Percentiles rank a stretch among this genome's conserved stretches.
Evolutionary conservation across 768 basidiomycete species (phyloP).

Genomic region (Fomitopsis serialis): DNA sequence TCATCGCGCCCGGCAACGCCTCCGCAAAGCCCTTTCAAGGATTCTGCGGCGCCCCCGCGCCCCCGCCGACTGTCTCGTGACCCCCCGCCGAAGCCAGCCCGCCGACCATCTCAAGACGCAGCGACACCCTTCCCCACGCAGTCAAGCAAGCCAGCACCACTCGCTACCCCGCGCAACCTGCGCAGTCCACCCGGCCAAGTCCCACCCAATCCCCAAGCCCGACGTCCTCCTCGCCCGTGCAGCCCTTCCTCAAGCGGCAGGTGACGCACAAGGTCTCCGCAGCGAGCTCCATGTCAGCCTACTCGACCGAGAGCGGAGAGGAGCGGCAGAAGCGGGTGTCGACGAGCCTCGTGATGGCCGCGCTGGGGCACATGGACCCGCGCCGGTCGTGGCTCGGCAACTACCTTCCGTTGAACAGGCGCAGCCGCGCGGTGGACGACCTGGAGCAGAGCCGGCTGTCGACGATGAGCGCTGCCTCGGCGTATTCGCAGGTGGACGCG

Average conservation of each 20-base stretch:
- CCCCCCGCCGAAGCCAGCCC: too few species aligned
- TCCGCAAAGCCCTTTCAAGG: background rate
- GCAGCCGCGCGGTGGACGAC: slow-evolving; percentile 9
- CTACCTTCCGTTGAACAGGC: slow-evolving; percentile 14
- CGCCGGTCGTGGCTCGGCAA: slow-evolving; percentile 17
- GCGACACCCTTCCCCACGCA: background rate
- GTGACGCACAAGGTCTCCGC: slow-evolving; percentile 20
- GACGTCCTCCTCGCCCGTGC: background rate
- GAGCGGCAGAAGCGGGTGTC: slow-evolving; percentile 25
- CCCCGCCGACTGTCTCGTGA: too few species aligned
- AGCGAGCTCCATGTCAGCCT: slow-evolving; percentile 29
- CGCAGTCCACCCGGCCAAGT: background rate
- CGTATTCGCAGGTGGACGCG: slow-evolving; percentile 15
- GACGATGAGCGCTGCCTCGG: slow-evolving; percentile 24
- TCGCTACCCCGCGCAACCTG: too few species aligned
- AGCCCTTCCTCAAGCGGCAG: slow-evolving; percentile 2
- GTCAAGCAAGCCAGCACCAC: background rate
- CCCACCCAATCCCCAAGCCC: background rate
- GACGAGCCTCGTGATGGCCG: slow-evolving; percentile 33
- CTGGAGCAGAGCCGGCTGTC: slow-evolving; percentile 22
- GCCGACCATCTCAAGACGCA: background rate
- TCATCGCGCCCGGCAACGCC: background rate
- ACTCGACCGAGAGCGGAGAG: slow-evolving; percentile 35
- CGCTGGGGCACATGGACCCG: slow-evolving; percentile 25
- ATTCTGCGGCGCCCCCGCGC: too few species aligned